Percentiles rank a stretch among this genome's conserved stretches.
Conservation (phyloP, 225 moss, liverwort and hornwort genomes). For the Marchantia polymorpha region DNA sequence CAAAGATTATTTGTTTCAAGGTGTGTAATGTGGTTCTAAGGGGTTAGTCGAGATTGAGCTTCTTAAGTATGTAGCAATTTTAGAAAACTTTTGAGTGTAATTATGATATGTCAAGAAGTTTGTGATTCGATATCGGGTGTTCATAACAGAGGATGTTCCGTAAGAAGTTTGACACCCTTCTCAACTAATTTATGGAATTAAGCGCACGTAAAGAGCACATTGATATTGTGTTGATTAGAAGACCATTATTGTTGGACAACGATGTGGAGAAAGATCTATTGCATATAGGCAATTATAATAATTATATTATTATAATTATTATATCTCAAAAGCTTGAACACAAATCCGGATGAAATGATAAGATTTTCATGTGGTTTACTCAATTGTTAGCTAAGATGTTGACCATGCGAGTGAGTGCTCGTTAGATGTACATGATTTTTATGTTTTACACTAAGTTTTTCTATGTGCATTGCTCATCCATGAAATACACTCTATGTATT, state of each 20-base stretch:
- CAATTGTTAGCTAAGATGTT: constrained; percentile 53
- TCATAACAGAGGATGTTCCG: constrained; percentile 44
- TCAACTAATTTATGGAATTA: constrained; percentile 40
- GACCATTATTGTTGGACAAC: constrained; percentile 53
- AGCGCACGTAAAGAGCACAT: constrained; percentile 48
- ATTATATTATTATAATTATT: too few relatives aligned
- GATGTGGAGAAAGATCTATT: constrained; percentile 56
- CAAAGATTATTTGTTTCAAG: too few relatives aligned
- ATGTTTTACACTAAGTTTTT: too few relatives aligned
- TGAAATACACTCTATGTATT: too few relatives aligned
- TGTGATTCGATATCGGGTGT: constrained; percentile 50
- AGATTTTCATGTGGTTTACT: constrained; percentile 59
- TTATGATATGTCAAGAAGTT: constrained; percentile 48
- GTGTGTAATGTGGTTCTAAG: too few relatives aligned
- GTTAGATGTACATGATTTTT: neutral
- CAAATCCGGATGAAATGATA: constrained; percentile 55
- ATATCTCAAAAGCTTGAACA: constrained; percentile 52
- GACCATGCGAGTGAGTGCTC: constrained; percentile 43
- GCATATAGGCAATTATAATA: constrained; percentile 53
- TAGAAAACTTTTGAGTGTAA: constrained; percentile 41
- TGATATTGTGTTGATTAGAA: constrained; percentile 45
- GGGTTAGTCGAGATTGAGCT: constrained; percentile 47
- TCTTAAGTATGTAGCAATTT: constrained; percentile 27
- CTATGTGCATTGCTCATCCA: too few relatives aligned
- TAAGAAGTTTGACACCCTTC: constrained; percentile 45